Evolutionary conservation across 345 rosid genomes (phyloP).

Genomic region (Kandelia obovata): DNA sequence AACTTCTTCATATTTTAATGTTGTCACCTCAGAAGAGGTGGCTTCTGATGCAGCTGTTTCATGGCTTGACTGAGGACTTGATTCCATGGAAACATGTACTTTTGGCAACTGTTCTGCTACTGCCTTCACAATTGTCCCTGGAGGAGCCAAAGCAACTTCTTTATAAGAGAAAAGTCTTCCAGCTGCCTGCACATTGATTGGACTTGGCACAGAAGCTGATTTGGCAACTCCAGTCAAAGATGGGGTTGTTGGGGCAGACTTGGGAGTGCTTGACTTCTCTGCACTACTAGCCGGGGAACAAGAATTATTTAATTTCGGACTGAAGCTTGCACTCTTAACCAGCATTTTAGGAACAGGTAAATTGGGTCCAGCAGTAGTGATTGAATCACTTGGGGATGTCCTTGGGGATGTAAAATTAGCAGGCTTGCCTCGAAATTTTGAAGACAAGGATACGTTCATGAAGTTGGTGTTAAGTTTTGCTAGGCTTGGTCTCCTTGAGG

Average conservation of each 20-base stretch:
- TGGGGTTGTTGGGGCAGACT: conserved; percentile 51
- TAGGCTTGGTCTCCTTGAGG: conserved; percentile 71
- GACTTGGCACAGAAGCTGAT: conserved; percentile 41
- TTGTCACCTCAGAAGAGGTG: conserved; percentile 21
- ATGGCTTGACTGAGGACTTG: conserved; percentile 27
- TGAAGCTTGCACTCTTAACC: conserved; percentile 69
- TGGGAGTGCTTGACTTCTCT: conserved; percentile 44
- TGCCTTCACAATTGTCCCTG: conserved; percentile 88
- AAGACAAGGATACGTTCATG: conserved; percentile 55
- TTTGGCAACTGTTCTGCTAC: conserved; percentile 71
- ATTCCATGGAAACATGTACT: conserved; percentile 35
- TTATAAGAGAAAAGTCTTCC: conserved; percentile 94
- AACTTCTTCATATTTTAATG: conserved; percentile 30
- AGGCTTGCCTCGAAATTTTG: conserved; percentile 65
- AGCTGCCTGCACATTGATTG: conserved; percentile 62
- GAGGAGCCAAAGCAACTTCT: conserved; percentile 98
- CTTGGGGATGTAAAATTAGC: conserved; percentile 59
- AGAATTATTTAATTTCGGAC: conserved; percentile 48
- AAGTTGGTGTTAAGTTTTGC: conserved; percentile 90
- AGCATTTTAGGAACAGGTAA: conserved; percentile 50
- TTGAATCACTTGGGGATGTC: conserved; percentile 45
- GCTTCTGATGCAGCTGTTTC: conserved; percentile 33
- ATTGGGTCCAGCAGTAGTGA: conserved; percentile 40
- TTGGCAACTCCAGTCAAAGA: conserved; percentile 48
- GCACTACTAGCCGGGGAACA: conserved; percentile 36